Evolutionary conservation across 768 basidiomycete species (phyloP).

Genomic region (Terana coerulea): DNA sequence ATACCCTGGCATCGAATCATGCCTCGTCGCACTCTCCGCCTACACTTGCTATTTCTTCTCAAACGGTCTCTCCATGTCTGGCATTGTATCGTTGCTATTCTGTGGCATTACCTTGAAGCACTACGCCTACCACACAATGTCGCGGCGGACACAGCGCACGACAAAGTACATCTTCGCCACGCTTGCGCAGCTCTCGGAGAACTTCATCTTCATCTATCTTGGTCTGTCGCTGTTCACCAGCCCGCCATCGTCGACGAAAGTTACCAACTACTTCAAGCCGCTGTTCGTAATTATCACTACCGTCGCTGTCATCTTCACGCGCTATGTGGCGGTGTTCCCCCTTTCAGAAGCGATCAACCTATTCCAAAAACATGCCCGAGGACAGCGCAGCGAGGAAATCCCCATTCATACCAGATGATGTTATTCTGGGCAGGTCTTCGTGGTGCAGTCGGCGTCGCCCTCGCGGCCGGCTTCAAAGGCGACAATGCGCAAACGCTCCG

Average conservation of each 20-base stretch:
- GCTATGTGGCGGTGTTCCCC: constrained; percentile 95
- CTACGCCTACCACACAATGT: constrained; percentile 99
- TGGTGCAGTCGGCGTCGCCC: constrained; percentile 95
- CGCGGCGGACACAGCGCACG: constrained; percentile 85
- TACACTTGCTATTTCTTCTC: constrained; percentile 99
- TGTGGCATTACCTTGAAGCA: constrained; percentile 99
- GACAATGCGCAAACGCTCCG: constrained; percentile 86
- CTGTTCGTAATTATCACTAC: constrained; percentile 91
- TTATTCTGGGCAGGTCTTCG: constrained; percentile 97
- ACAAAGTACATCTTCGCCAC: constrained; percentile 95
- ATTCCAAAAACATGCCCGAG: constrained; percentile 78
- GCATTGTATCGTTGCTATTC: constrained; percentile 96
- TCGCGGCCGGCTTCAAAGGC: constrained; percentile 96
- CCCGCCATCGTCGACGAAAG: constrained; percentile 70
- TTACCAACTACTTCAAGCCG: constrained; percentile 88
- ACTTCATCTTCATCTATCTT: constrained; percentile 99
- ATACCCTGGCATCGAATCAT: constrained; percentile 96
- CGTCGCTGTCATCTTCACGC: constrained; percentile 89
- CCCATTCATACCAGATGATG: constrained; percentile 99
- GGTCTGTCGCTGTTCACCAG: constrained; percentile 95
- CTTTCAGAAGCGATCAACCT: constrained; percentile 94
- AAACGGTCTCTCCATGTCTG: constrained; percentile 91
- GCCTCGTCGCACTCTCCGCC: constrained; percentile 89
- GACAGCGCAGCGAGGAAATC: constrained; percentile 84
- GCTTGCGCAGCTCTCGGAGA: constrained; percentile 92